Conservation (phyloP, 805 yeast genomes). For the Peterozyma toletana region DNA sequence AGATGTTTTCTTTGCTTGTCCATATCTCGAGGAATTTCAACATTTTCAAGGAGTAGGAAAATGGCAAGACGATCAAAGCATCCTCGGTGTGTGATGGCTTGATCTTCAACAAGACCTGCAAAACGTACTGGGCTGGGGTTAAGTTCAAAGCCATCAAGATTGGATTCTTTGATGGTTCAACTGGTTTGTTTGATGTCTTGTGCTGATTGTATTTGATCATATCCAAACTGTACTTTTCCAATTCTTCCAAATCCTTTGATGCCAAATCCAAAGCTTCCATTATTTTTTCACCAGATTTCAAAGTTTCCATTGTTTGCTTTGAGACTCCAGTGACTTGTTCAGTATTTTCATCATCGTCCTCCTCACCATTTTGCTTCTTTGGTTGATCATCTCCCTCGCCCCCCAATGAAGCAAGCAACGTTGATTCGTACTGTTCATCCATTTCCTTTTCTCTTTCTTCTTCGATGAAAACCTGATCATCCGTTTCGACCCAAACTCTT, state of each 20-base stretch:
- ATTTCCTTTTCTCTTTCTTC: conserved; percentile 95
- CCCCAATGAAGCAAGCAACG: conserved; percentile 66
- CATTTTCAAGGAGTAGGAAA: conserved; percentile 69
- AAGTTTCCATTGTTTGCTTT: conserved; percentile 81
- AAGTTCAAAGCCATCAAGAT: conserved; percentile 67
- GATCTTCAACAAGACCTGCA: conserved; percentile 63
- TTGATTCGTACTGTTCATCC: conserved; percentile 87
- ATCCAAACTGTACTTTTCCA: conserved; percentile 40
- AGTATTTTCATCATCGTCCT: conserved; percentile 30
- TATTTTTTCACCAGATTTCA: conserved; percentile 89
- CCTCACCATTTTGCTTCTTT: conserved; percentile 27
- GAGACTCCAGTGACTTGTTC: conserved; percentile 61
- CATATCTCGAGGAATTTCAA: conserved; percentile 71
- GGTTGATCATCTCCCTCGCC: conserved; percentile 39
- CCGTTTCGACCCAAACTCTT: conserved; percentile 89
- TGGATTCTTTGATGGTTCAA: conserved; percentile 58
- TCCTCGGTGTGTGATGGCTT: conserved; percentile 86
- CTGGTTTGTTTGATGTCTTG: conserved; percentile 41
- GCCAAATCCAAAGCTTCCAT: conserved; percentile 91
- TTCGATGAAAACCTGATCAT: conserved; percentile 92
- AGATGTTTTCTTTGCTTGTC: conserved; percentile 41
- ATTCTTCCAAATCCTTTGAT: conserved; percentile 54
- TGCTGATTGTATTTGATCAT: conserved; percentile 27
- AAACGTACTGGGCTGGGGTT: conserved; percentile 70
- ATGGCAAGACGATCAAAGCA: conserved; percentile 85